These are phyloP conservation scores for Mortierella polycephala DNA, from an alignment of 371 early-diverging fungal genomes.

Conservation along the genomic window DNA sequence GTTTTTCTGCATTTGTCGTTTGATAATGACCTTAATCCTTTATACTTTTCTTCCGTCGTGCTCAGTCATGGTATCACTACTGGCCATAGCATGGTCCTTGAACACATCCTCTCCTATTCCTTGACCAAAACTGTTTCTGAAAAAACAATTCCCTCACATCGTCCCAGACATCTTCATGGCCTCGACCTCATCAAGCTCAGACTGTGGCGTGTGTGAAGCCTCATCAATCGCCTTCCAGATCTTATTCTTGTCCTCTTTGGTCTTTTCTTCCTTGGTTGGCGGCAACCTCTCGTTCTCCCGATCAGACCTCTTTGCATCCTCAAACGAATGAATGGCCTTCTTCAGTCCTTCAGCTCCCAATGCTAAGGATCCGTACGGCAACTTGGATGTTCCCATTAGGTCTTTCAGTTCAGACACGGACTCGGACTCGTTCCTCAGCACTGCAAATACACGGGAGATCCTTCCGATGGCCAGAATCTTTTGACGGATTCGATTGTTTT, in stretches of 20 bases:
- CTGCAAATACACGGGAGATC: slow-evolving; percentile 89
- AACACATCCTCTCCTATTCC: background rate
- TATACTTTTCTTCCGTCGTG: too few species aligned
- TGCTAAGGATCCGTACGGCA: slow-evolving; percentile 89
- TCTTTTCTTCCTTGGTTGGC: slow-evolving; percentile 74
- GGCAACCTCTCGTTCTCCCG: slow-evolving; percentile 93
- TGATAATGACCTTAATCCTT: too few species aligned
- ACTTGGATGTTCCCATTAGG: slow-evolving; percentile 80
- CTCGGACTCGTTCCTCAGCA: slow-evolving; percentile 91
- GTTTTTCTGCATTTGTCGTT: background rate
- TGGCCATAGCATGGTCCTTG: too few species aligned
- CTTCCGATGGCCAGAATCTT: slow-evolving; percentile 95
- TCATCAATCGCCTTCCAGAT: slow-evolving; percentile 63
- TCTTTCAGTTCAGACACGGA: slow-evolving; percentile 92
- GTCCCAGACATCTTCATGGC: slow-evolving; percentile 41
- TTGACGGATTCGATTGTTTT: slow-evolving; percentile 67
- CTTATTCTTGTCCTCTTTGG: slow-evolving; percentile 58
- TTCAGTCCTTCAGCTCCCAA: slow-evolving; percentile 93
- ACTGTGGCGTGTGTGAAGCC: slow-evolving; percentile 53
- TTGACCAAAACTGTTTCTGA: background rate
- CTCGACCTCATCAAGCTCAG: slow-evolving; percentile 44
- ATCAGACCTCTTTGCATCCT: slow-evolving; percentile 91
- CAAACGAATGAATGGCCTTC: slow-evolving; percentile 89
- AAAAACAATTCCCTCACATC: background rate
- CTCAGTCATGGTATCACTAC: too few species aligned